Evolutionary conservation across 441 rosid genomes (phyloP).

Genomic region (Viola pubescens): DNA sequence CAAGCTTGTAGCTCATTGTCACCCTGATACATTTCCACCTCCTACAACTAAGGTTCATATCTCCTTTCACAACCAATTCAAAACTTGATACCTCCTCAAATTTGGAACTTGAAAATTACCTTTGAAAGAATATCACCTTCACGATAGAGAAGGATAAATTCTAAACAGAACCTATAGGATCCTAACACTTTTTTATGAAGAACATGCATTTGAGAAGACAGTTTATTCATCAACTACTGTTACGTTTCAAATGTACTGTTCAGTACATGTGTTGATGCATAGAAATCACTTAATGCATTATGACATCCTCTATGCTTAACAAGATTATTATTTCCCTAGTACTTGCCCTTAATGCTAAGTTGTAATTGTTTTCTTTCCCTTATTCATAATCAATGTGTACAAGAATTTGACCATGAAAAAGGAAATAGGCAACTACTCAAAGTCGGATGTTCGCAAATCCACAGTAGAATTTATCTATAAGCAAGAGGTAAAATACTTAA

Average conservation of each 20-base stretch:
- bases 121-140: neutral
- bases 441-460: neutral
- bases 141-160: neutral
- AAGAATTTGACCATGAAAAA: slow-evolving; percentile 3
- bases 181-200: neutral
- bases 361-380: neutral
- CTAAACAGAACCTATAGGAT: neutral
- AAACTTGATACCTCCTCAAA: neutral
- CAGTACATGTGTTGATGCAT: neutral
- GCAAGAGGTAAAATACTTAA: neutral
- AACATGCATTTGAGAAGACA: neutral
- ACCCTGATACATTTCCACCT: too few relatives aligned
- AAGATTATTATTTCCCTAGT: neutral
- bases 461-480: neutral
- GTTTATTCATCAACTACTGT: neutral
- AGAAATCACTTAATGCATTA: neutral
- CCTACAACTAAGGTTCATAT: neutral
- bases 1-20: neutral
- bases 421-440: slow-evolving; percentile 1
- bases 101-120: neutral
- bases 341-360: neutral
- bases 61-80: neutral
- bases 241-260: neutral
- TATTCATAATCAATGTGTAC: neutral
- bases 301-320: too few relatives aligned